A percentile compares a stretch with the other conserved stretches of the same genome.
Conservation (phyloP, 1,284 basidiomycete genomes). For the Volvariella volvacea region DNA sequence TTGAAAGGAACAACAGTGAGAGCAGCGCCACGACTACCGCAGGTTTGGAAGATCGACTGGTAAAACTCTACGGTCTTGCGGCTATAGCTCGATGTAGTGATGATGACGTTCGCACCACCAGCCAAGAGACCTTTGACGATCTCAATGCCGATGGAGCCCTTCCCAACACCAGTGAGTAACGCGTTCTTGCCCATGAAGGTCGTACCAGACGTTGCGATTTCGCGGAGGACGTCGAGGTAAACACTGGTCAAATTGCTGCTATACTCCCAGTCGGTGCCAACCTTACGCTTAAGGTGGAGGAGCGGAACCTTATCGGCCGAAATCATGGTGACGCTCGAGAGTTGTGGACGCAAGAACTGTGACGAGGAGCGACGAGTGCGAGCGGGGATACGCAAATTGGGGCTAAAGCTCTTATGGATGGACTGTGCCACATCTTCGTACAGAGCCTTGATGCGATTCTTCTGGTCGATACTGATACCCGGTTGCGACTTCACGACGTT, state of each 20-base stretch:
- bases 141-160: slow-evolving; percentile 96
- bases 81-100: slow-evolving; percentile 95
- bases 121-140: slow-evolving; percentile 95
- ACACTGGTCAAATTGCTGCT: slow-evolving; percentile 94
- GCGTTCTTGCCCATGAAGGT: slow-evolving; percentile 99
- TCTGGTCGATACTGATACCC: slow-evolving; percentile 94
- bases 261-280: slow-evolving; percentile 95
- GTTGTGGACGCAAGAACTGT: slow-evolving; percentile 89
- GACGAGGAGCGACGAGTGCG: slow-evolving; percentile 91
- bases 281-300: slow-evolving; percentile 94
- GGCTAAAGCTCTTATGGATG: slow-evolving; percentile 60
- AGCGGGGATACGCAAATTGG: slow-evolving; percentile 41
- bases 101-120: slow-evolving; percentile 93
- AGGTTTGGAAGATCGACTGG: slow-evolving; percentile 95
- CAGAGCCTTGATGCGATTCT: slow-evolving; percentile 93
- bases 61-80: slow-evolving; percentile 97
- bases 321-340: slow-evolving; percentile 72
- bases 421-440: slow-evolving; percentile 94
- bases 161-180: slow-evolving; percentile 94
- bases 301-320: slow-evolving; percentile 93
- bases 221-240: slow-evolving; percentile 93
- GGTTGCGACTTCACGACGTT: slow-evolving; percentile 96
- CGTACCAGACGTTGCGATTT: slow-evolving; percentile 96
- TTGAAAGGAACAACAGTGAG: slow-evolving; percentile 99
- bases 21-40: slow-evolving; percentile 90